These are phyloP conservation scores for Aspergillus pseudotamarii DNA, from an alignment of 2,329 filamentous ascomycete genomes.

Conservation along the genomic window DNA sequence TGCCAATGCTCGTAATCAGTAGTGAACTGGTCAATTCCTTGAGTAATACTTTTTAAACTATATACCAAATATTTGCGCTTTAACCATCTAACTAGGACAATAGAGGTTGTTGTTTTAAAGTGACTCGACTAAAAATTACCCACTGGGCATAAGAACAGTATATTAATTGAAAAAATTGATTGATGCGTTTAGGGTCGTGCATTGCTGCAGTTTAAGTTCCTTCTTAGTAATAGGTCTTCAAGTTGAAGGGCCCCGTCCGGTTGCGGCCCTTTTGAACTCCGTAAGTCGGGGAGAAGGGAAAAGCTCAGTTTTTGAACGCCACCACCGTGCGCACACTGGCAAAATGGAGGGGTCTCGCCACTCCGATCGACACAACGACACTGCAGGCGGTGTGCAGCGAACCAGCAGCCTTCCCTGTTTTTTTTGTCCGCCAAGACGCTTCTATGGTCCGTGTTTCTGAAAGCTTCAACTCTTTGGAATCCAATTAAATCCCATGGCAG, in stretches of 20 bases:
- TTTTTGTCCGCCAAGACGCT: background rate
- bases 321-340: background rate
- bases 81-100: background rate
- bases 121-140: background rate
- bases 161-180: background rate
- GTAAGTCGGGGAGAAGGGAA: background rate
- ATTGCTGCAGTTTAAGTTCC: background rate
- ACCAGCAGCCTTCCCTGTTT: background rate
- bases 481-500: background rate
- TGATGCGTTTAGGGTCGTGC: background rate
- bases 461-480: background rate
- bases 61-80: background rate
- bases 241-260: no score
- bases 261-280: background rate
- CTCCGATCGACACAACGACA: background rate
- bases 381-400: background rate
- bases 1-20: background rate
- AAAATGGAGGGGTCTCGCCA: background rate
- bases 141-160: background rate
- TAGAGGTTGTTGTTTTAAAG: background rate
- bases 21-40: background rate
- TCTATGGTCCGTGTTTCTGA: background rate
- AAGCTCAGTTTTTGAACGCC: background rate
- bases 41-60: background rate
- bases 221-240: background rate